Percentiles rank a stretch among this genome's conserved stretches.
phyloP scores from a whole-genome alignment of 345 rosid species.

The Streptanthus diversifolius region DNA sequence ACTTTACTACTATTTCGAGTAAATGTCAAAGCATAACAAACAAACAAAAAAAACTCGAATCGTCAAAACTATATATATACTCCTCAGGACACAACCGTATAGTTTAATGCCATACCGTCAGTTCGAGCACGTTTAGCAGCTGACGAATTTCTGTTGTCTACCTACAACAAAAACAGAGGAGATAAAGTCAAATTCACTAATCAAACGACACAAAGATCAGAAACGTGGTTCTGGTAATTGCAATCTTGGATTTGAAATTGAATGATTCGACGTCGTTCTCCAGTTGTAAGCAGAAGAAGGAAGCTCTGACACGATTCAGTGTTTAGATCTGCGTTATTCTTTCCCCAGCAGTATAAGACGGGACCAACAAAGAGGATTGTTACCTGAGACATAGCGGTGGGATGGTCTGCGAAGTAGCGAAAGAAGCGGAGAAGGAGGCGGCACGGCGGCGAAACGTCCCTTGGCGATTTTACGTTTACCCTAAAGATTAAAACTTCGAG shows the following conservation, averaged over 20 bases:
- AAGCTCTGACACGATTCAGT: conserved; percentile 6
- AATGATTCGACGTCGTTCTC: too few relatives aligned
- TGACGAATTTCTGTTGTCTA: conserved; percentile 89
- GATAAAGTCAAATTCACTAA: not conserved
- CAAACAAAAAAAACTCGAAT: not conserved
- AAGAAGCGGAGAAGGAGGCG: not conserved
- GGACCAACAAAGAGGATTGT: not conserved
- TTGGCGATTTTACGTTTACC: conserved; percentile 18
- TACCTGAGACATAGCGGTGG: conserved; percentile 34
- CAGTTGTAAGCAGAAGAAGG: not conserved
- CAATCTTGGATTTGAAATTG: not conserved
- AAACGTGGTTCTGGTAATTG: not conserved
- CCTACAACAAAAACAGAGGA: conserved; percentile 41
- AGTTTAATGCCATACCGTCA: conserved; percentile 54
- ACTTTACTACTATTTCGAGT: not conserved
- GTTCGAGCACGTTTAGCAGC: conserved; percentile 98
- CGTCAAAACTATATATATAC: not conserved
- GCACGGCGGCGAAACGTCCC: conserved; percentile 6
- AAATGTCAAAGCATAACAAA: not conserved
- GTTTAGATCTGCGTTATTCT: conserved; percentile 26
- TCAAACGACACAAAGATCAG: not conserved
- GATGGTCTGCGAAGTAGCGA: not conserved
- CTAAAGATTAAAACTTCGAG: conserved; percentile 13
- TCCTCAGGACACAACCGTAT: not conserved
- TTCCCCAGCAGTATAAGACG: not conserved